phyloP scores from a whole-genome alignment of 2,329 filamentous ascomycete genomes.

The Metarhizium anisopliae region DNA sequence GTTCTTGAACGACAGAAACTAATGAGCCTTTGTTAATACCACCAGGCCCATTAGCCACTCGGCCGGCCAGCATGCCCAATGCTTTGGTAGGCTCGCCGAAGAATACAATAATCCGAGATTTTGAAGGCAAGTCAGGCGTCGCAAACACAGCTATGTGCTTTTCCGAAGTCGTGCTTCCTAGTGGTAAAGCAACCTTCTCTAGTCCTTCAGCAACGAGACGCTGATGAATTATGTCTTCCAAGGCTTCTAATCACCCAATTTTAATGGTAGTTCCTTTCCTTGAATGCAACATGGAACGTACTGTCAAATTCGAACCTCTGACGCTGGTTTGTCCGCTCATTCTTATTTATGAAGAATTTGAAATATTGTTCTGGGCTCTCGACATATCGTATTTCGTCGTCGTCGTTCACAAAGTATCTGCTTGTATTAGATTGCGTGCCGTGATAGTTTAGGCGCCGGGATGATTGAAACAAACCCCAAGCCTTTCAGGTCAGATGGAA shows the following conservation, averaged over 20 bases:
- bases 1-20: slow-evolving; percentile 48
- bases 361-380: slow-evolving; percentile 60
- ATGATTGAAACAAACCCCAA: slow-evolving; percentile 51
- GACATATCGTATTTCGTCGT: slow-evolving; percentile 66
- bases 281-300: slow-evolving; percentile 25
- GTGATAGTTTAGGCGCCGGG: neutral
- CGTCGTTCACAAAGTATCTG: slow-evolving; percentile 71
- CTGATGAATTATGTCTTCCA: slow-evolving; percentile 48
- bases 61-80: slow-evolving; percentile 65
- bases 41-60: slow-evolving; percentile 52
- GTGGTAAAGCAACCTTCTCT: slow-evolving; percentile 51
- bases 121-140: neutral
- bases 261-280: neutral
- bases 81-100: slow-evolving; percentile 66
- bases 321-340: slow-evolving; percentile 66
- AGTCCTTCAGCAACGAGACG: slow-evolving; percentile 57
- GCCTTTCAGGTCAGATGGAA: slow-evolving; percentile 53
- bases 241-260: slow-evolving; percentile 39
- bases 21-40: slow-evolving; percentile 64
- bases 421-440: neutral
- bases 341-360: slow-evolving; percentile 64
- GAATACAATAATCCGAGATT: slow-evolving; percentile 53
- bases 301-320: slow-evolving; percentile 69
- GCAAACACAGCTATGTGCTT: slow-evolving; percentile 62
- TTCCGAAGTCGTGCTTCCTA: slow-evolving; percentile 33